phyloP scores from a whole-genome alignment of 495 filamentous ascomycete species.

The Penicillium macrosclerotiorum region DNA sequence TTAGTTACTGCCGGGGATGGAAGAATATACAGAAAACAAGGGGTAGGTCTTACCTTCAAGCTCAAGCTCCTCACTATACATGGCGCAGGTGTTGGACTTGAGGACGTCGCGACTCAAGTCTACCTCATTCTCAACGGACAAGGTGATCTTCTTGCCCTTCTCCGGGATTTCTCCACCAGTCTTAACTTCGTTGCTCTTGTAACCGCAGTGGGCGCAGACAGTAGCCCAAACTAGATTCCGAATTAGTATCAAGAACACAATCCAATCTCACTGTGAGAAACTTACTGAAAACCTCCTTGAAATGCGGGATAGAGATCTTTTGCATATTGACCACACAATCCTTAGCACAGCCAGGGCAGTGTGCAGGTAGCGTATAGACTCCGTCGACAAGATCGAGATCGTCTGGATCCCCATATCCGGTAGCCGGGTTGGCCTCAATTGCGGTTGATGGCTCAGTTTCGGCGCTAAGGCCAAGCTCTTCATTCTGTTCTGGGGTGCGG shows the following conservation, averaged over 20 bases:
- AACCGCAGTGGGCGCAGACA: constrained; percentile 61
- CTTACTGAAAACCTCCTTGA: constrained; percentile 90
- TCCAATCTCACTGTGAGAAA: constrained; percentile 38
- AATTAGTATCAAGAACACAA: no score
- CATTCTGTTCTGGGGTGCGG: constrained; percentile 81
- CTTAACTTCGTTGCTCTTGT: constrained; percentile 92
- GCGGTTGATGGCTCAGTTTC: constrained; percentile 29
- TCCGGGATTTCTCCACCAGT: constrained; percentile 90
- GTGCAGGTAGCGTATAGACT: constrained; percentile 84
- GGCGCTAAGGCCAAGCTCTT: constrained; percentile 65
- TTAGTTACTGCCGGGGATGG: neutral
- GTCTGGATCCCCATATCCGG: constrained; percentile 33
- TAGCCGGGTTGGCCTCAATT: constrained; percentile 19
- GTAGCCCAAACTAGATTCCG: constrained; percentile 2
- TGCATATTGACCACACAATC: constrained; percentile 58
- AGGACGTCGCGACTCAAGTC: constrained; percentile 92
- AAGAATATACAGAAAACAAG: constrained; percentile 49
- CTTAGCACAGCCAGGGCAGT: constrained; percentile 86
- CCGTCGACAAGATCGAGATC: constrained; percentile 82
- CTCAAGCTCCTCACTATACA: constrained; percentile 80
- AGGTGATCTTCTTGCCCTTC: constrained; percentile 77
- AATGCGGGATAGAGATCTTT: constrained; percentile 93
- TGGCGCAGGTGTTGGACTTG: constrained; percentile 87
- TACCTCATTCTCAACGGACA: constrained; percentile 66
- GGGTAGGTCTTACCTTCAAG: no score